phyloP scores from a whole-genome alignment of 768 basidiomycete genomes.

The Mycena galericulata region DNA sequence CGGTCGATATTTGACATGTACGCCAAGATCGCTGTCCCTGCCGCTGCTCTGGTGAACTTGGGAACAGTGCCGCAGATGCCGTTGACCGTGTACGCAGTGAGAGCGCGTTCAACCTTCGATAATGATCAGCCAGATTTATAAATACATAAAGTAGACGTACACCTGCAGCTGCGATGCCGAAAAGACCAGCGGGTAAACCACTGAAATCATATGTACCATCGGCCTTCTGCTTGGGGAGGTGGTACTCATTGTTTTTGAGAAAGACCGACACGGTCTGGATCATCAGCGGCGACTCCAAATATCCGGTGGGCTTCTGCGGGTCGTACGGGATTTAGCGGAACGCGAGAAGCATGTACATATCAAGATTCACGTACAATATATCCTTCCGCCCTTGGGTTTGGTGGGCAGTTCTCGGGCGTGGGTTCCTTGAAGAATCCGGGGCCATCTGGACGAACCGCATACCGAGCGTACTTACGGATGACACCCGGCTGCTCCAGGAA shows the following conservation, averaged over 20 bases:
- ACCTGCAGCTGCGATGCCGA: not conserved
- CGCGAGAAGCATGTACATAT: not conserved
- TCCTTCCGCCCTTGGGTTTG: not conserved
- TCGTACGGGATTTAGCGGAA: not conserved
- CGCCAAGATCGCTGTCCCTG: not conserved
- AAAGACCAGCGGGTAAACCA: not conserved
- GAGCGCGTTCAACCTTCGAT: constrained; percentile 1
- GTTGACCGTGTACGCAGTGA: not conserved
- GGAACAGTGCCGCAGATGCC: not conserved
- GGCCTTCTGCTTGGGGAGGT: not conserved
- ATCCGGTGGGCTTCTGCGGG: constrained; percentile 1
- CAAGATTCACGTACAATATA: not conserved
- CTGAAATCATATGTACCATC: not conserved
- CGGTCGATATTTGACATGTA: not conserved
- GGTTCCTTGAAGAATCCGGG: not conserved
- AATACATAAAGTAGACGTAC: not conserved
- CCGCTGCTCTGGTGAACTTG: not conserved
- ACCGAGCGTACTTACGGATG: not conserved
- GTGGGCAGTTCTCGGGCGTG: not conserved
- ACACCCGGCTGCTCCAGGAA: not conserved
- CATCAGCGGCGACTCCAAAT: not conserved
- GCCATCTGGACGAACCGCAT: not conserved
- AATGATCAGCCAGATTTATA: no score
- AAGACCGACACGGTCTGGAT: not conserved
- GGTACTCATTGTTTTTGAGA: not conserved